Base-by-base conservation (phyloP, 2,329 filamentous ascomycete species). In the Alternaria dauci region DNA sequence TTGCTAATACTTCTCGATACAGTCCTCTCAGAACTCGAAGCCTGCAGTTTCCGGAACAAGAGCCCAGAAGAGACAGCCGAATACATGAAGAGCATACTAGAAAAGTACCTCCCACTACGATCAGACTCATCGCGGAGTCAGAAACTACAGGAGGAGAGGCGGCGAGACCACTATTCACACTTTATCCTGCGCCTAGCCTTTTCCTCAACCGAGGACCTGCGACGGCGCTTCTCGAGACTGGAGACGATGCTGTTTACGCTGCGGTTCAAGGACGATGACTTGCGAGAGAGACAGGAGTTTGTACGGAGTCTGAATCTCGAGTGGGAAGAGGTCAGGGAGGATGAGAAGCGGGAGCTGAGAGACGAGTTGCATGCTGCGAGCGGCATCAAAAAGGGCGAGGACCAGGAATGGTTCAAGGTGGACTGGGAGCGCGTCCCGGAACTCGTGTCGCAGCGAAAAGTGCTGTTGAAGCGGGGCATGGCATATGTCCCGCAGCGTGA, bases 101-200 rank as follows among this genome's bases (percentile, higher is more conserved):
- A 94, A 61, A 97, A 97, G 81, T 91, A 93, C 78, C 85, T 97
- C 5, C 91, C 91, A 0, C 88, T 97, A 18, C 88, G 89, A 63
- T 86, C 90, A 43, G 94, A 93, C 73, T 90, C 87, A 56, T 91
- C 91, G 1, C 81, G 83, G 23, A 81, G 82, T 14, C 79, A 80
- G 11, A 82, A 83, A 30, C 80, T 94, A 14, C 85, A 87, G 25
- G 81, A 87, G 34, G 92, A 99, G 80, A 87, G 94, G 28, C 91
- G 94, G 78, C 96, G 95, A 76, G 95, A 99, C 71, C 95, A 99
- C 80, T 99, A 98, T 80, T 95, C 92, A 57, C 95, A 99, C 79
- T 99, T 97, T 77, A 99, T 98, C 63, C 86, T 99, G 6, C 89
- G 95, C 0, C 87, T 99, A 43, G 95, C 95, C 1, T 99, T 99